phyloP scores from a whole-genome alignment of 306 rosid genomes.

The Vigna mungo region DNA sequence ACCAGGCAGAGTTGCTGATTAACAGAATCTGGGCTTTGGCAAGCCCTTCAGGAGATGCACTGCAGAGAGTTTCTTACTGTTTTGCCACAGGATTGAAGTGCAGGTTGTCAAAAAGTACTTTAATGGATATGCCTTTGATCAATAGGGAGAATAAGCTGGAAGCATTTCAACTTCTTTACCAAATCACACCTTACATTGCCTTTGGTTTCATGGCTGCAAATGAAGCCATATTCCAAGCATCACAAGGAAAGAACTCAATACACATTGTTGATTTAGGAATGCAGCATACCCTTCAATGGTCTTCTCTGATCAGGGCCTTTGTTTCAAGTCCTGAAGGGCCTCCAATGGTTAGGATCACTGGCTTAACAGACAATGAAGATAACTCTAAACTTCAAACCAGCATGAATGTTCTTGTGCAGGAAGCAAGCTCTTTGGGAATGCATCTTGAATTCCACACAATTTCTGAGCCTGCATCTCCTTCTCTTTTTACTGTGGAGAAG shows the following conservation, averaged over 20 bases:
- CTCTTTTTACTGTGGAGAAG: slow-evolving; percentile 63
- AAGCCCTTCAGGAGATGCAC: slow-evolving; percentile 69
- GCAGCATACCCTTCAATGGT: slow-evolving; percentile 82
- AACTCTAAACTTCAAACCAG: slow-evolving; percentile 48
- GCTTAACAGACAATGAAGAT: slow-evolving; percentile 49
- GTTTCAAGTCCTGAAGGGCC: slow-evolving; percentile 73
- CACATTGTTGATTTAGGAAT: slow-evolving; percentile 76
- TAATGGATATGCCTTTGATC: slow-evolving; percentile 48
- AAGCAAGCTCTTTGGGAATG: slow-evolving; percentile 66
- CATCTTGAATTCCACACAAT: slow-evolving; percentile 53
- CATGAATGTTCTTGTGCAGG: slow-evolving; percentile 62
- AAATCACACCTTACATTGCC: slow-evolving; percentile 78
- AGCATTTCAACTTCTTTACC: slow-evolving; percentile 76
- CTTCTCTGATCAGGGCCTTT: slow-evolving; percentile 73
- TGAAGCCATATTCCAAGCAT: slow-evolving; percentile 72
- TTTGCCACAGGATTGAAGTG: slow-evolving; percentile 70
- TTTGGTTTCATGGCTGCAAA: slow-evolving; percentile 85
- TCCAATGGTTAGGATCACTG: slow-evolving; percentile 64
- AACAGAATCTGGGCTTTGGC: slow-evolving; percentile 59
- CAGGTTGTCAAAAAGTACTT: slow-evolving; percentile 56
- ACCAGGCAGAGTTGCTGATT: slow-evolving; percentile 64
- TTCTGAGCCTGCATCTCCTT: slow-evolving; percentile 57
- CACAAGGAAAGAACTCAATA: slow-evolving; percentile 61
- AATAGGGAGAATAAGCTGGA: slow-evolving; percentile 65
- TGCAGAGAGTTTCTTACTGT: slow-evolving; percentile 72